Evolutionary conservation across 2,329 filamentous ascomycete species (phyloP).

Genomic region (Coniosporium tulheliwenetii): DNA sequence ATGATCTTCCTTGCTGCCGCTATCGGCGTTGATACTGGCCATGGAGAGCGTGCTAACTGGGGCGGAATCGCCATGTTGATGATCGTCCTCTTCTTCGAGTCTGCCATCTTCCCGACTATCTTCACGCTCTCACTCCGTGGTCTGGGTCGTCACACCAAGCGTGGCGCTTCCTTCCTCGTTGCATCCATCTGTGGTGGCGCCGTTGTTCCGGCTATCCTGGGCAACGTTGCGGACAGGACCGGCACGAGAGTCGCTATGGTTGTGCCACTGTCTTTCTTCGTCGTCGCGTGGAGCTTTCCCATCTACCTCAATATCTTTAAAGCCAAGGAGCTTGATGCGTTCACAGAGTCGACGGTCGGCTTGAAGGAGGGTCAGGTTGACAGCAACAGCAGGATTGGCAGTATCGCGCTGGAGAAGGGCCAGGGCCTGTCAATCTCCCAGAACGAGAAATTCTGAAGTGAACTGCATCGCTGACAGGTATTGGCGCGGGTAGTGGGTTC

Average conservation of each 20-base stretch:
- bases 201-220: conserved; percentile 56
- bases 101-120: conserved; percentile 68
- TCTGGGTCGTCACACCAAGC: conserved; percentile 61
- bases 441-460: no score
- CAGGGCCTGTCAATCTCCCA: background rate
- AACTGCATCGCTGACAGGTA: no score
- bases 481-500: no score
- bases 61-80: conserved; percentile 34
- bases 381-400: background rate
- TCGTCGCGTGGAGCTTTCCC: conserved; percentile 30
- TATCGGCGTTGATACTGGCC: background rate
- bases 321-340: conserved; percentile 8
- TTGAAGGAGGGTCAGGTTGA: background rate
- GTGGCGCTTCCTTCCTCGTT: conserved; percentile 58
- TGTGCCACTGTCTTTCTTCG: conserved; percentile 42
- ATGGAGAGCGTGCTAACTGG: background rate
- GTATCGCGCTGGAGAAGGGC: background rate
- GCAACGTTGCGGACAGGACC: conserved; percentile 48
- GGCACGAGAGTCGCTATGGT: conserved; percentile 50
- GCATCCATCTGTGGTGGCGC: conserved; percentile 59
- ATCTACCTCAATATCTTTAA: conserved; percentile 47
- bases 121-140: conserved; percentile 66
- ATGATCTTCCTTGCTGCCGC: conserved; percentile 43
- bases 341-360: background rate
- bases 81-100: conserved; percentile 66